These are phyloP conservation scores for Microdochium trichocladiopsis DNA, from an alignment of 2,329 filamentous ascomycete species.

Conservation along the genomic window DNA sequence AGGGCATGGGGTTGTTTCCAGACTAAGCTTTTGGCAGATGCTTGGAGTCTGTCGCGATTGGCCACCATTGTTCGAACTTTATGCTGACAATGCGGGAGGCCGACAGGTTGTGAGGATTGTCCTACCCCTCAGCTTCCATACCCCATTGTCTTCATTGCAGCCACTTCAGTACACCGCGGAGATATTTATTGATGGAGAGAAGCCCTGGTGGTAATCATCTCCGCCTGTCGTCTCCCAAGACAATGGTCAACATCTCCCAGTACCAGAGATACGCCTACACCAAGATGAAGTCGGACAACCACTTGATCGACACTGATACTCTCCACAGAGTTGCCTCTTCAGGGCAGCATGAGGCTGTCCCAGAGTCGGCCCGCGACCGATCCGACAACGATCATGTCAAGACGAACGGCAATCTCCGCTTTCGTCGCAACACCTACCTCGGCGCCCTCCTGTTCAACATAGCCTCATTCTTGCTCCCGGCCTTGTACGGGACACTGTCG, in stretches of 20 bases:
- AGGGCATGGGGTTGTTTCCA: too few relatives aligned
- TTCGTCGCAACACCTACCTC: conserved; percentile 27
- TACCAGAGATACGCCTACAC: background rate
- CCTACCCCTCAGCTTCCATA: background rate
- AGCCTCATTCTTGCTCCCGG: conserved; percentile 55
- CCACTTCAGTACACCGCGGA: background rate
- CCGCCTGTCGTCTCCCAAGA: background rate
- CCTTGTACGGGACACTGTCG: conserved; percentile 58
- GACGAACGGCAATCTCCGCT: too few relatives aligned
- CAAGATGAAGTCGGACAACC: background rate
- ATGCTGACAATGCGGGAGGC: too few relatives aligned
- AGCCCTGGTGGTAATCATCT: background rate
- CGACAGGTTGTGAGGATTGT: background rate
- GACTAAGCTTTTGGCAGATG: too few relatives aligned
- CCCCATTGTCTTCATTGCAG: background rate
- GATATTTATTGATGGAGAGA: background rate
- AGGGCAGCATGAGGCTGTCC: background rate
- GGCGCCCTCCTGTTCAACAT: conserved; percentile 58
- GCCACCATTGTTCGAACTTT: too few relatives aligned
- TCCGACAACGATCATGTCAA: background rate
- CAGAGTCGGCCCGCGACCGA: background rate
- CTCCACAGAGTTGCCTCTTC: background rate
- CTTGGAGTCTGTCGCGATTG: too few relatives aligned
- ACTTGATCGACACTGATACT: background rate
- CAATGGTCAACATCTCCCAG: background rate